These are phyloP conservation scores for Herpetospermum pedunculosum DNA, from an alignment of 306 rosid species.

Conservation along the genomic window DNA sequence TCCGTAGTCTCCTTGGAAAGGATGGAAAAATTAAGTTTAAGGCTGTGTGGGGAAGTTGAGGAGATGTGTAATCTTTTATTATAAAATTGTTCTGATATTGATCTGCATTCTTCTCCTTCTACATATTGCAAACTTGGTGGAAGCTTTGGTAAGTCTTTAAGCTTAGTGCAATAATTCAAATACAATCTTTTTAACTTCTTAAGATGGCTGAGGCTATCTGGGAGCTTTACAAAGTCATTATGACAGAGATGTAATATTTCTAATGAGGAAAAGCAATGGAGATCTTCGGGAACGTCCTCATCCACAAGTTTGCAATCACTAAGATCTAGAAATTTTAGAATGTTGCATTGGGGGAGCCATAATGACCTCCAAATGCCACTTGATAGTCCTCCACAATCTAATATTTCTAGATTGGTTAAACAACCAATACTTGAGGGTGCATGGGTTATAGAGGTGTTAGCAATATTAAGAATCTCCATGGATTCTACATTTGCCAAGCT, in stretches of 20 bases:
- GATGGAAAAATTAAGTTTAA: not conserved
- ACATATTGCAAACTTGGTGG: not conserved
- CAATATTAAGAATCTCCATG: not conserved
- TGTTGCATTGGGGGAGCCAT: not conserved
- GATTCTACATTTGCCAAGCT: not conserved
- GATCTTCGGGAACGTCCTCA: constrained; percentile 3
- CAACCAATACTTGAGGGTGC: not conserved
- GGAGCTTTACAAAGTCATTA: not conserved
- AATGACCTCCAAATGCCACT: not conserved
- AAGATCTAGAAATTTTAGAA: not conserved
- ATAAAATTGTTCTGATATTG: not conserved
- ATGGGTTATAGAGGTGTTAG: not conserved
- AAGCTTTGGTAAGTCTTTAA: not conserved
- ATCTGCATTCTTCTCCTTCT: not conserved
- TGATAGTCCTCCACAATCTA: not conserved
- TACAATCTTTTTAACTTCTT: not conserved
- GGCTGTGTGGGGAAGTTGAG: not conserved
- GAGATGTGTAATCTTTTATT: not conserved
- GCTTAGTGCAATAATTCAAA: not conserved
- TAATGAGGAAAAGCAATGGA: not conserved
- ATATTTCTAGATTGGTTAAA: not conserved
- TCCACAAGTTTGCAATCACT: constrained; percentile 9
- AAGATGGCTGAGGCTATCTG: not conserved
- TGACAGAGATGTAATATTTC: not conserved
- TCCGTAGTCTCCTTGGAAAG: not conserved